These are phyloP conservation scores for Suillus decipiens DNA, from an alignment of 768 basidiomycete genomes.

Conservation along the genomic window DNA sequence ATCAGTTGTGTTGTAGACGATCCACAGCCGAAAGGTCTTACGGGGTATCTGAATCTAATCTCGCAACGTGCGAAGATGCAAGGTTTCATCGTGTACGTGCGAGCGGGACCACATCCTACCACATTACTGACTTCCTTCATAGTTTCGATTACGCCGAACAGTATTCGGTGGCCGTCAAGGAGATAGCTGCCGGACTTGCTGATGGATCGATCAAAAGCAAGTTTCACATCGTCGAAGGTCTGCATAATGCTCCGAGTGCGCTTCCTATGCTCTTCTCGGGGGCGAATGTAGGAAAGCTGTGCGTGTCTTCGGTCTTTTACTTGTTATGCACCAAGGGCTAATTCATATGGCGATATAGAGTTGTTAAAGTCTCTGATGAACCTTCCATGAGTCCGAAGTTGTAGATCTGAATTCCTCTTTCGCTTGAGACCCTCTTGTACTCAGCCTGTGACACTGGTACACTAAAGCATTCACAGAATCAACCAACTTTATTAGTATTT, in stretches of 20 bases:
- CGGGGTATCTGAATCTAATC: conserved; percentile 70
- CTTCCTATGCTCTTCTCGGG: conserved; percentile 73
- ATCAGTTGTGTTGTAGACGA: conserved; percentile 42
- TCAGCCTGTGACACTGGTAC: not conserved
- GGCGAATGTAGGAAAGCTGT: conserved; percentile 79
- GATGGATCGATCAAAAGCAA: conserved; percentile 77
- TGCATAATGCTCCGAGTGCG: conserved; percentile 72
- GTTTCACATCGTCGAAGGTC: conserved; percentile 77
- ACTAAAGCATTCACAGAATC: not conserved
- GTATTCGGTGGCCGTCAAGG: conserved; percentile 57
- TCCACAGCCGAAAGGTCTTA: conserved; percentile 62
- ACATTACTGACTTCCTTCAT: not conserved
- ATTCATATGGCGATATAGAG: conserved; percentile 35
- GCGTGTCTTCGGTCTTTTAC: conserved; percentile 10
- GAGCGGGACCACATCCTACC: not conserved
- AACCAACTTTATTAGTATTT: not conserved
- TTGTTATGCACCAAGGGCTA: conserved; percentile 5
- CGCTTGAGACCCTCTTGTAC: not conserved
- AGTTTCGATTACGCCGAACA: conserved; percentile 75
- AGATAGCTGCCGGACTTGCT: conserved; percentile 56
- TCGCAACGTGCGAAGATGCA: conserved; percentile 75
- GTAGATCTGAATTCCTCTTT: not conserved
- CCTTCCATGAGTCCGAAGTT: conserved; percentile 16
- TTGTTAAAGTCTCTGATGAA: conserved; percentile 58
- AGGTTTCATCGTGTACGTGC: conserved; percentile 80